Conservation (phyloP, 2,329 filamentous ascomycete genomes). For the Cladosporium phlei region DNA sequence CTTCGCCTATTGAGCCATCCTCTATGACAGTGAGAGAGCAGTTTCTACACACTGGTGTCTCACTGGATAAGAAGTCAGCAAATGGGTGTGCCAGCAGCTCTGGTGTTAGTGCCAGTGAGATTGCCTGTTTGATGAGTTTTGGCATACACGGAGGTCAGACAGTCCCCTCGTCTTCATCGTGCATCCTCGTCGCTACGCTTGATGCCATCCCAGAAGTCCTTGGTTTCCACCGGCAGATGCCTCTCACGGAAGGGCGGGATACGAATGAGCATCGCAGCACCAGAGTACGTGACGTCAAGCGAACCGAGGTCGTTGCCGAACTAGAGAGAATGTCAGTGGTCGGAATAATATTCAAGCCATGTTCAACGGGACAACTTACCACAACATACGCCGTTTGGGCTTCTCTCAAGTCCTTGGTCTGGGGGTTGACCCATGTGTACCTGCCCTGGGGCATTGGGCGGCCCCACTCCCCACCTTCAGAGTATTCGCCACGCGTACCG, state of each 20-base stretch:
- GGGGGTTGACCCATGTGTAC: not conserved
- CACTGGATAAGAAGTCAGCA: too few species aligned
- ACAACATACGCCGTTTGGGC: not conserved
- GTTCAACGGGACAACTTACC: not conserved
- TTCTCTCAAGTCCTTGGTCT: not conserved
- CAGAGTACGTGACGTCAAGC: conserved; percentile 10
- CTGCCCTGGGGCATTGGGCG: not conserved
- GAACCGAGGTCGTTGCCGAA: conserved; percentile 6
- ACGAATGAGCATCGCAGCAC: conserved; percentile 14
- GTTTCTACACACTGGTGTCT: too few species aligned
- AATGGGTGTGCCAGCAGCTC: too few species aligned
- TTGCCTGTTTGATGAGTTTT: too few species aligned
- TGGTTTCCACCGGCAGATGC: not conserved
- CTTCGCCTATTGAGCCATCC: too few species aligned
- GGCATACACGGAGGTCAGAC: too few species aligned
- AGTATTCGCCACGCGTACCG: too few species aligned
- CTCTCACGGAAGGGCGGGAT: conserved; percentile 8
- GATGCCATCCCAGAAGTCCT: not conserved
- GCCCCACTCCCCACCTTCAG: not conserved
- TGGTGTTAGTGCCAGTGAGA: too few species aligned
- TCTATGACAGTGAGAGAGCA: too few species aligned
- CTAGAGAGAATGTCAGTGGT: not conserved
- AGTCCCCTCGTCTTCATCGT: too few species aligned
- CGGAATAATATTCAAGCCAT: too few species aligned
- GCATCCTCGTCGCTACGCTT: too few species aligned